Base-by-base conservation (phyloP, 306 rosid species). In the Aeschynomene evenia region DNA sequence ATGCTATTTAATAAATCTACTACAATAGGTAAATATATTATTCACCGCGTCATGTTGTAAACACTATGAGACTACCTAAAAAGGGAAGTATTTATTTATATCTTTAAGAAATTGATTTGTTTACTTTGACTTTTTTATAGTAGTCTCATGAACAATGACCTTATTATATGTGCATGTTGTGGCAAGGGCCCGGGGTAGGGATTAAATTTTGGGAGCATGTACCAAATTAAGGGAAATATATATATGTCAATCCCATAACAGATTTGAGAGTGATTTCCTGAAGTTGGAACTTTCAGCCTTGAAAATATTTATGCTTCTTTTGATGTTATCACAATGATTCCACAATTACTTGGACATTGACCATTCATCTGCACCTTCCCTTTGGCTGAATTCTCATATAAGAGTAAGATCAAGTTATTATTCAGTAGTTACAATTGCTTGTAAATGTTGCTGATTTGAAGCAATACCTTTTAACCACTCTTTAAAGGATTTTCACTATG, bases 391-490 rank as follows among this genome's bases (percentile, higher is more conserved):
- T 12, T 7, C 7, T 31, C 11, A 48, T 48, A 19, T 36, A 29
- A 8, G 29, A 48, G 24, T 66, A 14, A 13, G 48, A 34, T 67
- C 37, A 24, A 26, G 37, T 24, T n/a, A n/a, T n/a, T n/a, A 16
- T 7, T 54, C 14, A 5, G 18, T 60, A 21, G 37, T 13, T 21
- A 9, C 14, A 21, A 68, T 20, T 33, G 37, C 37, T 7, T 20
- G n/a, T 49, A 52, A n/a, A 4, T 50, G 23, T 15, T 31, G 34
- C 2, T 10, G 36, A 36, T 50, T 31, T 36, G 26, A 22, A 52
- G 29, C 55, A 66, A 46, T 40, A n/a, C n/a, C n/a, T 34, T 31
- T 65, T 15, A 64, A 56, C 62, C 45, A 57, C 53, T 46, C n/a
- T 56, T 57, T 22, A 19, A 12, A 56, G 16, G 36, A 56, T 6